Percentiles rank a stretch among this genome's conserved stretches.
Conservation (phyloP, 305 asterid species). For the Ilex paraguariensis region DNA sequence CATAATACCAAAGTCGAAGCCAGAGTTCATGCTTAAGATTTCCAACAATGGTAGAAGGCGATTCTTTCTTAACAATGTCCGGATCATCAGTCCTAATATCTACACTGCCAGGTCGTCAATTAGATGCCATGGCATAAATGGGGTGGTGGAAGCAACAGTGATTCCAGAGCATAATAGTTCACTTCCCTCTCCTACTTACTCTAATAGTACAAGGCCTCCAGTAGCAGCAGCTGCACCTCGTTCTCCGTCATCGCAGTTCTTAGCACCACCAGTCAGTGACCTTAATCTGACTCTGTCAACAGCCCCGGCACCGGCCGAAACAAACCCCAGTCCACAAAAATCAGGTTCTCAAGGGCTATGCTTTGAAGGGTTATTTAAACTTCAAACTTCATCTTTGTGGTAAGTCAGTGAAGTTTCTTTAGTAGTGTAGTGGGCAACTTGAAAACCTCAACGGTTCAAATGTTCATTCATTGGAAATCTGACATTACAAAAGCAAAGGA, state of each 20-base stretch:
- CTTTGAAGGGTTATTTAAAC: neutral
- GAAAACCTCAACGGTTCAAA: no score
- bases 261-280: neutral
- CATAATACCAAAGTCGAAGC: slow-evolving; percentile 53
- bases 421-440: no score
- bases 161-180: slow-evolving; percentile 11
- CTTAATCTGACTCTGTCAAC: neutral
- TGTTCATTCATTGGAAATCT: no score
- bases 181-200: slow-evolving; percentile 14
- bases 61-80: slow-evolving; percentile 58
- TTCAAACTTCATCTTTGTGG: neutral
- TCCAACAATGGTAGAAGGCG: slow-evolving; percentile 37
- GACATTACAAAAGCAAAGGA: no score
- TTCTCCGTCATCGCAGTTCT: slow-evolving; percentile 10
- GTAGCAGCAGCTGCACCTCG: slow-evolving; percentile 16
- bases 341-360: slow-evolving; percentile 4
- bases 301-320: slow-evolving; percentile 24
- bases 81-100: slow-evolving; percentile 54
- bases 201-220: slow-evolving; percentile 5
- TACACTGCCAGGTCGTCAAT: slow-evolving; percentile 44
- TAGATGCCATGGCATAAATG: slow-evolving; percentile 79
- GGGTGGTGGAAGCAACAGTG: slow-evolving; percentile 31
- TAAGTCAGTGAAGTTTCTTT: no score
- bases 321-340: slow-evolving; percentile 6
- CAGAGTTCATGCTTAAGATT: slow-evolving; percentile 40